Evolutionary conservation across 1,284 basidiomycete species (phyloP), one percentile per base, ranked within the genome.

Genomic region (Sutorius eximius): DNA sequence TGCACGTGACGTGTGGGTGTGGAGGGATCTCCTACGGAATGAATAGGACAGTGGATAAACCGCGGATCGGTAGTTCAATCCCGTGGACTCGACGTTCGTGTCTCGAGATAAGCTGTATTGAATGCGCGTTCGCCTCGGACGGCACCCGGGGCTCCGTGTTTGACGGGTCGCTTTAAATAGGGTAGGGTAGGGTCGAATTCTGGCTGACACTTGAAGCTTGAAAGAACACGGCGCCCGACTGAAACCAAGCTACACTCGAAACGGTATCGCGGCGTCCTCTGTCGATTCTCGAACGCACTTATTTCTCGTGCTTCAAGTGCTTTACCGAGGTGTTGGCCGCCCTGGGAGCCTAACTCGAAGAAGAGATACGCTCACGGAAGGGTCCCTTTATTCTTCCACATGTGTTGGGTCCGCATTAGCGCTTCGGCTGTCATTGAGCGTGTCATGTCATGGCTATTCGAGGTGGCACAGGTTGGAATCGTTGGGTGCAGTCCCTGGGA

Each of bases 21-120:
- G 32, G 37, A 33, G n/a, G 40, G 24, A 43, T 46, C 2, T 43
- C 15, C 33, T 55, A n/a, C 7, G 33, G 51, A 59, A 48, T 45
- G 6, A 33, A 47, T 22, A 56, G 37, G 56, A 36, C 34, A 37
- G 36, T 29, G 41, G 5, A 18, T 27, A 22, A 10, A 32, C 16
- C 2, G 30, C 20, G 27, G 38, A 42, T 42, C 24, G 24, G 5
- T 6, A 27, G 1, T 27, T 27, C 37, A 55, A 24, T 41, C 48
- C 12, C 3, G 9, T 49, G 22, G 24, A 27, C 16, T 27, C 24
- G 24, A 27, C 3, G 24, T 5, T 5, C 5, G 24, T 5, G 24
- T 27, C 24, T 27, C 24, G 13, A 49, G 49, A 49, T 29, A 8
- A 20, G 42, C 10, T 24, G 10, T 24, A 27, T 24, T n/a, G 36